Base-by-base conservation (phyloP, 1,284 basidiomycete genomes). In the Wallemia mellicola region DNA sequence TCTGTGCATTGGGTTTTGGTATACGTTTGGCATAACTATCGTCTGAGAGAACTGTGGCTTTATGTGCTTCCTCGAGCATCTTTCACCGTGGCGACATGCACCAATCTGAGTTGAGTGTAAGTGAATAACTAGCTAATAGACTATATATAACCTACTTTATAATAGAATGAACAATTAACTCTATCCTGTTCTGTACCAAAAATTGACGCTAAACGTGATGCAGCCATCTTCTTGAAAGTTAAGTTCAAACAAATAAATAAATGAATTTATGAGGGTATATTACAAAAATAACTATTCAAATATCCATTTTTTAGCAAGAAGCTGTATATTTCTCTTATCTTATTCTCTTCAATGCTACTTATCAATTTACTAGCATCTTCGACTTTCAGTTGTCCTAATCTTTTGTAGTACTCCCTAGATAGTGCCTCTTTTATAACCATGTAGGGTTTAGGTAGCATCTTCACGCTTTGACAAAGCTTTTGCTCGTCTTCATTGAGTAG, bases 21-120 rank as follows among this genome's bases (percentile, higher is more conserved):
- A 99, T 58, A 98, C 89, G 67, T 99, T 99, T n/a, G 89, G 87
- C 22, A 98, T 77, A 24, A 98, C 77, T 54, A 99, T 89, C 1
- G 94, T 98, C 67, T 95, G 91, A 1, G 89, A 95, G 72, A 92
- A 96, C 1, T 87, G 83, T 1, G 94, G 94, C 66, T 85, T 82
- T 70, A 95, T 96, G 72, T 99, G 94, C 71, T 98, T 96, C 66
- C 94, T 78, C 1, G 86, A 94, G 68, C 88, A 94, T 61, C 89
- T 79, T 66, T 94, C 89, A n/a, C 88, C 88, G 70, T 94, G 88
- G 32, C 88, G 78, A 71, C 88, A 94, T 60, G 88, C 88, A 61
- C 88, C 88, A 72, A 94, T 94, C 81, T 91, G 26, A 24, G 48
- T 9, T 28, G 60, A 33, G 27, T 17, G 56, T 26, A 28, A n/a